Percentiles rank a stretch among this genome's conserved stretches.
Evolutionary conservation across 2,329 filamentous ascomycete species (phyloP).

Genomic region (Calonectria hawksworthii): DNA sequence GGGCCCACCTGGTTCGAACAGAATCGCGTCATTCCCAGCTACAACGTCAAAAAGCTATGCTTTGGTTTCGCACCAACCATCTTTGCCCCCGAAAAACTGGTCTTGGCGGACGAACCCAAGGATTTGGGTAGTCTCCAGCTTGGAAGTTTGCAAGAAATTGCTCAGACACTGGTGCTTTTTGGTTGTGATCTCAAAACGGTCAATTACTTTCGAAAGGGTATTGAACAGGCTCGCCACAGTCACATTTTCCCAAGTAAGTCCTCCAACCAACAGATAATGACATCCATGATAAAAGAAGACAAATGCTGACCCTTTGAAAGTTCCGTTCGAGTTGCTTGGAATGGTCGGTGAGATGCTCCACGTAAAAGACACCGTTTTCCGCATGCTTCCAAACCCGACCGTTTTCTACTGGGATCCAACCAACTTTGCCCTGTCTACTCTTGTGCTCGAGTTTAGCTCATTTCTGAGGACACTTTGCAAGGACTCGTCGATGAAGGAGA

Average conservation of each 20-base stretch:
- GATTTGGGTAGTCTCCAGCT: conserved; percentile 46
- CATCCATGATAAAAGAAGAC: background rate
- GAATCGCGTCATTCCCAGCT: conserved; percentile 53
- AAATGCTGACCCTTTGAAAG: background rate
- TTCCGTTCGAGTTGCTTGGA: conserved; percentile 50
- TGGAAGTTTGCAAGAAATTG: conserved; percentile 52
- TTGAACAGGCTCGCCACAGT: conserved; percentile 32
- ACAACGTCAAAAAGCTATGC: conserved; percentile 54
- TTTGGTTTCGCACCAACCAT: conserved; percentile 59
- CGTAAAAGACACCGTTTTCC: conserved; percentile 53
- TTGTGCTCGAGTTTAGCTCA: conserved; percentile 28
- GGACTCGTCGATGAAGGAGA: background rate
- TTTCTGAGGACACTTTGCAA: background rate
- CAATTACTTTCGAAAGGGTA: conserved; percentile 44
- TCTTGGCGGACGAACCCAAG: conserved; percentile 40
- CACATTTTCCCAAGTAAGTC: conserved; percentile 37
- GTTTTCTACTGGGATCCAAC: conserved; percentile 38
- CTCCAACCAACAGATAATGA: no score
- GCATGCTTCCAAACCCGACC: conserved; percentile 58
- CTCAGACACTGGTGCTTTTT: conserved; percentile 54
- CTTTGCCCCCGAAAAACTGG: conserved; percentile 45
- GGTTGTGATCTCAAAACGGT: conserved; percentile 54
- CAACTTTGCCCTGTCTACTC: conserved; percentile 29
- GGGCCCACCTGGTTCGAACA: conserved; percentile 52
- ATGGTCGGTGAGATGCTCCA: conserved; percentile 56